A percentile compares a stretch with the other conserved stretches of the same genome.
phyloP scores from a whole-genome alignment of 176 grass and related monocot species.

The Hordeum vulgare region MorexV3_pseudomolecules_assembly NC_058522.1:567412889-567413388 shows the following conservation, averaged over 20 bases:
- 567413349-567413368: neutral
- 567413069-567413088: neutral
- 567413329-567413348: neutral
- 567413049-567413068: constrained; percentile 54
- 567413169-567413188: no score
- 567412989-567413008: constrained; percentile 87
- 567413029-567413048: constrained; percentile 70
- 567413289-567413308: neutral
- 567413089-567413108: neutral
- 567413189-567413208: neutral
- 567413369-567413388: neutral
- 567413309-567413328: constrained; percentile 13
- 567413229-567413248: neutral
- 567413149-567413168: neutral
- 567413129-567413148: neutral
- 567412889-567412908: constrained; percentile 20
- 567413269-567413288: neutral
- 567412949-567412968: constrained; percentile 27
- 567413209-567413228: neutral
- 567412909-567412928: constrained; percentile 37
- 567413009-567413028: constrained; percentile 76
- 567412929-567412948: constrained; percentile 60
- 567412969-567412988: constrained; percentile 55
- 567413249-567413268: neutral
- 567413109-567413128: constrained; percentile 21